Conservation (phyloP, 2,329 filamentous ascomycete species). For the Neofusicoccum umdonicola region DNA sequence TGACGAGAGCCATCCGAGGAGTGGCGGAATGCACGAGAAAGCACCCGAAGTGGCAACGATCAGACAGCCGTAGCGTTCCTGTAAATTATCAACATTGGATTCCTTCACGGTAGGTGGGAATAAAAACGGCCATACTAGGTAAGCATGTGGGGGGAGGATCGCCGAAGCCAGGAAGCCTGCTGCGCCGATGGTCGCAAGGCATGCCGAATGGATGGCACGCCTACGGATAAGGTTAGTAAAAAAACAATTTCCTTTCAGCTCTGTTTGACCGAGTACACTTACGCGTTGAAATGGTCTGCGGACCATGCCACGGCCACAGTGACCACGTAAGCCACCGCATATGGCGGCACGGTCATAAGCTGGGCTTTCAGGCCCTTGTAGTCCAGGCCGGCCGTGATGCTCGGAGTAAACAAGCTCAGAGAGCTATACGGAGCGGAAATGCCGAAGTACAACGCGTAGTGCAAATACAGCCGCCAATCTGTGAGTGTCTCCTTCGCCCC, state of each 20-base stretch:
- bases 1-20: conserved; percentile 68
- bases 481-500: conserved; percentile 49
- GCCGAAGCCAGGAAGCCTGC: conserved; percentile 63
- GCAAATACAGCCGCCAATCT: conserved; percentile 53
- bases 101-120: not conserved
- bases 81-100: not conserved
- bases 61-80: conserved; percentile 63
- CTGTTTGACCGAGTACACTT: not conserved
- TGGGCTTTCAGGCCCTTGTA: conserved; percentile 60
- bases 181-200: conserved; percentile 51
- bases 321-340: conserved; percentile 58
- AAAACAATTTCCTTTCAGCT: not conserved
- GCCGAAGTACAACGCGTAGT: conserved; percentile 41
- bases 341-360: conserved; percentile 66
- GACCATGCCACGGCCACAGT: conserved; percentile 49
- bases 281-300: conserved; percentile 60
- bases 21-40: conserved; percentile 67
- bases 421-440: conserved; percentile 26
- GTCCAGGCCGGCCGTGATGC: conserved; percentile 59
- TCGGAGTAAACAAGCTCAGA: conserved; percentile 61
- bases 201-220: conserved; percentile 52
- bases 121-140: conserved; percentile 37
- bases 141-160: conserved; percentile 59
- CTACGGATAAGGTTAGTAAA: not conserved
- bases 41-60: conserved; percentile 66